Evolutionary conservation across 202 grass and related monocot genomes (phyloP).

Genomic region (Sporobolus alterniflorus): DNA sequence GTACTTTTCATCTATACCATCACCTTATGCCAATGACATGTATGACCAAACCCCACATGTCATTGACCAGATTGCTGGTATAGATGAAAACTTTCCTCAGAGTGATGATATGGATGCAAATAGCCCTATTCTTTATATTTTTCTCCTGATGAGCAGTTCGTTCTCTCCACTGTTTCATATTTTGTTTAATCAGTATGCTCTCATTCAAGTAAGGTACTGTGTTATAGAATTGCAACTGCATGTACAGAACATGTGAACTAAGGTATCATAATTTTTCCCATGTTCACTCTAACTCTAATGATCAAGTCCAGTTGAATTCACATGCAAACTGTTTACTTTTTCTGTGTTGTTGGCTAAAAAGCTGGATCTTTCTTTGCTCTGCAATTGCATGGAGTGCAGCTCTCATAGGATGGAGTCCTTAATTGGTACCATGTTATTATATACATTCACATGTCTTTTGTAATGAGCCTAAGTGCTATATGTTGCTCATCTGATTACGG

Average conservation of each 20-base stretch:
- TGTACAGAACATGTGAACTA: conserved; percentile 11
- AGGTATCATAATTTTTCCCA: conserved; percentile 25
- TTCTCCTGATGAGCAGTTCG: background rate
- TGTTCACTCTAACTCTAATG: conserved; percentile 16
- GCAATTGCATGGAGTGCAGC: conserved; percentile 5
- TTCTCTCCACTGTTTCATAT: background rate
- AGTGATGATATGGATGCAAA: too few species aligned
- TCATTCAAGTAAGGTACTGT: conserved; percentile 7
- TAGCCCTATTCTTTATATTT: background rate
- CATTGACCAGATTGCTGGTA: too few species aligned
- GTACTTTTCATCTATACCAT: too few species aligned
- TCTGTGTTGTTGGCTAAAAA: background rate
- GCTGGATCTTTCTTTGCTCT: conserved; percentile 9
- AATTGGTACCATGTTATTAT: conserved; percentile 1
- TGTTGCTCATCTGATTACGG: background rate
- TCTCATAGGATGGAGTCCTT: background rate
- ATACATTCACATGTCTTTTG: background rate
- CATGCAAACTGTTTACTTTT: conserved; percentile 1
- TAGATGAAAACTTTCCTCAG: too few species aligned
- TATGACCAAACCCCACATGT: too few species aligned
- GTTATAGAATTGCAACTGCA: conserved; percentile 16
- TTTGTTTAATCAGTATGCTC: conserved; percentile 25
- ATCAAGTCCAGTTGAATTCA: background rate
- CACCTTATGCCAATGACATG: too few species aligned
- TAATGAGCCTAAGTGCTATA: conserved; percentile 4